Conservation (phyloP, 2,329 filamentous ascomycete genomes). For the Helminthosporium solani region DNA sequence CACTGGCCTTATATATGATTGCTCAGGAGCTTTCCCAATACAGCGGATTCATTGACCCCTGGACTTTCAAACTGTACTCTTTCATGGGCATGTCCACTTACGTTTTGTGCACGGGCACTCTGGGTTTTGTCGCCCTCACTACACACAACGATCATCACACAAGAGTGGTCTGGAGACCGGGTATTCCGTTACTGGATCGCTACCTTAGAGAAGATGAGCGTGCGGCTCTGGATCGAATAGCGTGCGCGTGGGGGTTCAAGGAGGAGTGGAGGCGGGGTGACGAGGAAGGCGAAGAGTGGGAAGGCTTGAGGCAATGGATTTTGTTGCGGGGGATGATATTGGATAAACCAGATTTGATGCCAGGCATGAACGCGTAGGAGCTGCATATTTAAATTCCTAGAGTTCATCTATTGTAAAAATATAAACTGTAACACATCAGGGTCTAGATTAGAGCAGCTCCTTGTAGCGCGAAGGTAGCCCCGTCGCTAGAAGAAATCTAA, state of each 20-base stretch:
- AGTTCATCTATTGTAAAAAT: not conserved
- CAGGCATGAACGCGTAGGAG: slow-evolving; percentile 68
- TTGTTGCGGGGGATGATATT: slow-evolving; percentile 84
- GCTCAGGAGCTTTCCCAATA: slow-evolving; percentile 66
- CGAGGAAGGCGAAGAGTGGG: slow-evolving; percentile 89
- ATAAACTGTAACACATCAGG: not conserved
- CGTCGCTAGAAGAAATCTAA: too few species aligned
- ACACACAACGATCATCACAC: slow-evolving; percentile 95
- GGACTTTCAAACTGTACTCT: slow-evolving; percentile 72
- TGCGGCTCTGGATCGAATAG: slow-evolving; percentile 80
- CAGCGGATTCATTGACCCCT: slow-evolving; percentile 75
- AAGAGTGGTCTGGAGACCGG: slow-evolving; percentile 84
- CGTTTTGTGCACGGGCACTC: slow-evolving; percentile 73
- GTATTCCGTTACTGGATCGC: slow-evolving; percentile 74
- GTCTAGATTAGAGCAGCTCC: too few species aligned
- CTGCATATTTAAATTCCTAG: not conserved
- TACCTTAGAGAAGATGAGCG: slow-evolving; percentile 92
- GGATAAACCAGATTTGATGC: slow-evolving; percentile 86
- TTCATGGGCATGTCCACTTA: slow-evolving; percentile 84
- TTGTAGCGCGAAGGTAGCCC: too few species aligned
- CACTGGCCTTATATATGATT: slow-evolving; percentile 68
- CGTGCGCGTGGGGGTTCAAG: slow-evolving; percentile 88
- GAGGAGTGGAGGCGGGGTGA: slow-evolving; percentile 78
- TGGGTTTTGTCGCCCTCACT: slow-evolving; percentile 80
- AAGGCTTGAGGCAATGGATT: slow-evolving; percentile 78